Evolutionary conservation across 2,329 filamentous ascomycete species (phyloP).

Genomic region (Thermoascus crustaceus): DNA sequence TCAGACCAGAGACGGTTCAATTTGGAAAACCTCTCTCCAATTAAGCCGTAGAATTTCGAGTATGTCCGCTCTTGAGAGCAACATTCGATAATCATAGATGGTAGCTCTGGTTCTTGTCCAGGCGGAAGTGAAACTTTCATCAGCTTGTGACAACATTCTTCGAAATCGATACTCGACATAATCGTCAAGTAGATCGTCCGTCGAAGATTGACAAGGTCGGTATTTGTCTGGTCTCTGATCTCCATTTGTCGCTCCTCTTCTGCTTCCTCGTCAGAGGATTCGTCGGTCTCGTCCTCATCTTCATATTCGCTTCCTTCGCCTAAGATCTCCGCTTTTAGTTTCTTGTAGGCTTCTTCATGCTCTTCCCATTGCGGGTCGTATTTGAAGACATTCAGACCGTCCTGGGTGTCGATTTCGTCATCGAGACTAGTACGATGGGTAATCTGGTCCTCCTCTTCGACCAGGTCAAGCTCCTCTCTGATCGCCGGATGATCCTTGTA

Average conservation of each 20-base stretch:
- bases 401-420: conserved; percentile 75
- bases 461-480: conserved; percentile 85
- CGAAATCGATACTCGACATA: conserved; percentile 91
- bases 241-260: conserved; percentile 77
- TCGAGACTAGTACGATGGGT: conserved; percentile 79
- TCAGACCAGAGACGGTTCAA: conserved; percentile 92
- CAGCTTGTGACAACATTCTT: conserved; percentile 94
- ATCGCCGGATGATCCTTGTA: conserved; percentile 92
- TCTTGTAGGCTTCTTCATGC: conserved; percentile 83
- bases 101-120: conserved; percentile 81
- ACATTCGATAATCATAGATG: conserved; percentile 95
- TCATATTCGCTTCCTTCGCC: conserved; percentile 86
- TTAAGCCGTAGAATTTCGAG: conserved; percentile 92
- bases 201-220: conserved; percentile 85
- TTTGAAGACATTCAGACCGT: conserved; percentile 91
- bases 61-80: conserved; percentile 96
- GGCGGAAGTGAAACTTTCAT: conserved; percentile 85
- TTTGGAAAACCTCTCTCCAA: conserved; percentile 91
- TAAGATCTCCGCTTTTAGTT: conserved; percentile 84
- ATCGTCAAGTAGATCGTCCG: conserved; percentile 96
- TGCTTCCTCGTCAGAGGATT: conserved; percentile 61
- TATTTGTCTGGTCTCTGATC: conserved; percentile 96
- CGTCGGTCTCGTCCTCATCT: conserved; percentile 55
- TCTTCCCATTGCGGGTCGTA: conserved; percentile 83
- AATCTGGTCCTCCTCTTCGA: conserved; percentile 97